Evolutionary conservation across 495 filamentous ascomycete genomes (phyloP).

Genomic region (Hapsidospora chrysogenum): DNA sequence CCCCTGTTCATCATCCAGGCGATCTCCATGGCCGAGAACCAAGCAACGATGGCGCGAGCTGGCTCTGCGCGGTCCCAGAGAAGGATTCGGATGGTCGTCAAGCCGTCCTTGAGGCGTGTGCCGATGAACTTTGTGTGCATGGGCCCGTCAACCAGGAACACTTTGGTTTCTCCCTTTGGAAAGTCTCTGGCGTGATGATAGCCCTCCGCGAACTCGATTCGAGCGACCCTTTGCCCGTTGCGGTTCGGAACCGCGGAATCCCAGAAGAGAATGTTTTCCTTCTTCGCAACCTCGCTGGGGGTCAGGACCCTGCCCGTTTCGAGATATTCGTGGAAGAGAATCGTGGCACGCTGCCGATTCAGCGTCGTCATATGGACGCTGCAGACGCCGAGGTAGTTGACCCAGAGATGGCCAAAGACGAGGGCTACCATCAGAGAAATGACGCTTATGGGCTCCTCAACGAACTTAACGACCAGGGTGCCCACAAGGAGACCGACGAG

Average conservation of each 20-base stretch:
- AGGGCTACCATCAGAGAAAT: constrained; percentile 61
- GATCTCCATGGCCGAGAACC: constrained; percentile 41
- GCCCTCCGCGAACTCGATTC: background rate
- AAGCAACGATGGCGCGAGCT: constrained; percentile 45
- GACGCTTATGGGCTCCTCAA: constrained; percentile 54
- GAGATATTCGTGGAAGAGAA: constrained; percentile 51
- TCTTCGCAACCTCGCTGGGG: constrained; percentile 43
- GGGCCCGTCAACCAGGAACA: constrained; percentile 1
- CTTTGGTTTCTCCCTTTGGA: background rate
- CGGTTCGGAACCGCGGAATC: background rate
- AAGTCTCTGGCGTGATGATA: background rate
- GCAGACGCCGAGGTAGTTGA: constrained; percentile 75
- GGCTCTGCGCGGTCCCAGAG: constrained; percentile 41
- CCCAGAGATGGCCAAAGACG: constrained; percentile 54
- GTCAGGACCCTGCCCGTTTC: constrained; percentile 33
- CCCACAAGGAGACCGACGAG: constrained; percentile 80
- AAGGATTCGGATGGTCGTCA: constrained; percentile 16
- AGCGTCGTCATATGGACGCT: constrained; percentile 72
- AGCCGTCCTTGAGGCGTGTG: background rate
- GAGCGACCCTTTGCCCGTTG: background rate
- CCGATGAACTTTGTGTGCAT: background rate
- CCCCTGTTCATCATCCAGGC: background rate
- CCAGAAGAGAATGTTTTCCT: constrained; percentile 51
- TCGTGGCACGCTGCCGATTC: constrained; percentile 73
- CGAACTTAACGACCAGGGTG: constrained; percentile 58